Base-by-base conservation (phyloP, 345 rosid species). In the Syzygium aromaticum region DNA sequence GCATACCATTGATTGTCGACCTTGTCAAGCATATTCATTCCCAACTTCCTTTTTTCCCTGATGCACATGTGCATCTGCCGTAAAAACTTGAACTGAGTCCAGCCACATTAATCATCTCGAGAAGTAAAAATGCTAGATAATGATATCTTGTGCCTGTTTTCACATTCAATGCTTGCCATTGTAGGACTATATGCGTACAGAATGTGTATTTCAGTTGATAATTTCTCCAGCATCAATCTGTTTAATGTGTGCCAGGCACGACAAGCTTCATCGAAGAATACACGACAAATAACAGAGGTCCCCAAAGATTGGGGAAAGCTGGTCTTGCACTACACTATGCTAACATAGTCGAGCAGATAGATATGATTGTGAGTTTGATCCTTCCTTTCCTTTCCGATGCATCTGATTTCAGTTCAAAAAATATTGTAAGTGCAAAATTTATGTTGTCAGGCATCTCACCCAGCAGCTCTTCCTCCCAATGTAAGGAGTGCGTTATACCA, bases 241-340 rank as follows among this genome's bases (percentile, higher is more conserved):
- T 30, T 54, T 25, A 53, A 52, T 22, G 86, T 52, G 38, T 89
- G 84, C 77, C 90, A 94, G 92, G 92, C 52, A 51, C 7, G 84
- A 86, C 88, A 77, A 30, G 54, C 85, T 90, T 84, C 54, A 14
- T 12, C 23, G 84, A 89, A 86, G 92, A 88, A 10, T 5, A 10
- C 33, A 59, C 28, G 19, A 77, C 54, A 77, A 56, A 49, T 87
- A 54, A 53, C 84, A 54, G 90, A 84, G 77, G 85, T 88, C 89
- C 89, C 87, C 92, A 90, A 89, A 94, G 90, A 90, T 88, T 97
- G 89, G 99, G 99, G 86, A 88, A 91, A 86, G 95, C 96, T 88
- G 98, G 98, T 87, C 99, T 96, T 88, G 97, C 98, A 19, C 89
- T 96, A 90, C 98, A 97, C 86, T 96, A 96, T 88, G 99, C 99